Percentiles rank a stretch among this genome's conserved stretches.
These are phyloP conservation scores for Solanum microdontum DNA, from an alignment of 257 asterid species.

Conservation along the genomic window DNA sequence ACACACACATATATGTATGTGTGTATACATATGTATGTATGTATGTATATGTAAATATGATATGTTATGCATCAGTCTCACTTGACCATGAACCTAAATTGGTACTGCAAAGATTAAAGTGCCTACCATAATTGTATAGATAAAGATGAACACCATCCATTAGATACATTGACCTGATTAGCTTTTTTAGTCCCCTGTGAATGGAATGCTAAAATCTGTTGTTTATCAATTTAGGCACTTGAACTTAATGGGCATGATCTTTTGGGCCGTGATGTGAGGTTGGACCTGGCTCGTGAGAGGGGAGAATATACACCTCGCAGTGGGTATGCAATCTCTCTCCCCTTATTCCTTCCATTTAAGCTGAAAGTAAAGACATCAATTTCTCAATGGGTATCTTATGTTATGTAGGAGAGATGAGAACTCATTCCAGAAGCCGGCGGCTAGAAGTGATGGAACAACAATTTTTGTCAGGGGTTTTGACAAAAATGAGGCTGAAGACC, in stretches of 20 bases:
- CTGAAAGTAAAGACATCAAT: background rate
- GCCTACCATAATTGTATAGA: background rate
- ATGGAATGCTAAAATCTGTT: background rate
- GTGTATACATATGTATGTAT: too few relatives aligned
- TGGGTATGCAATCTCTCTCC: slow-evolving; percentile 29
- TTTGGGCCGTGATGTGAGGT: slow-evolving; percentile 54
- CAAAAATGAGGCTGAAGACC: slow-evolving; percentile 29
- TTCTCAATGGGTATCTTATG: background rate
- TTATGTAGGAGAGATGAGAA: slow-evolving; percentile 23
- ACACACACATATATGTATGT: too few relatives aligned
- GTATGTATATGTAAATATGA: background rate
- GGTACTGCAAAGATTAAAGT: background rate
- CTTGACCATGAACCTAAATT: background rate
- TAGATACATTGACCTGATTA: background rate
- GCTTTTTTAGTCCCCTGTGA: background rate
- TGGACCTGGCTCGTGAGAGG: slow-evolving; percentile 59
- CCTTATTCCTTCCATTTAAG: background rate
- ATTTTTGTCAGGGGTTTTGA: slow-evolving; percentile 65
- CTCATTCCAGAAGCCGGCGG: slow-evolving; percentile 35
- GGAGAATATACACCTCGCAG: slow-evolving; percentile 40
- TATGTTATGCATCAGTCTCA: background rate
- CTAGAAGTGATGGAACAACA: slow-evolving; percentile 29
- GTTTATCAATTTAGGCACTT: slow-evolving; percentile 35
- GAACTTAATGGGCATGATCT: slow-evolving; percentile 59
- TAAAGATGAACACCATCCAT: background rate